Percentiles rank a stretch among this genome's conserved stretches.
These are phyloP conservation scores for Nannochloropsis granulata DNA, from an alignment of 108 stramenopile species.

Conservation along the genomic window DNA sequence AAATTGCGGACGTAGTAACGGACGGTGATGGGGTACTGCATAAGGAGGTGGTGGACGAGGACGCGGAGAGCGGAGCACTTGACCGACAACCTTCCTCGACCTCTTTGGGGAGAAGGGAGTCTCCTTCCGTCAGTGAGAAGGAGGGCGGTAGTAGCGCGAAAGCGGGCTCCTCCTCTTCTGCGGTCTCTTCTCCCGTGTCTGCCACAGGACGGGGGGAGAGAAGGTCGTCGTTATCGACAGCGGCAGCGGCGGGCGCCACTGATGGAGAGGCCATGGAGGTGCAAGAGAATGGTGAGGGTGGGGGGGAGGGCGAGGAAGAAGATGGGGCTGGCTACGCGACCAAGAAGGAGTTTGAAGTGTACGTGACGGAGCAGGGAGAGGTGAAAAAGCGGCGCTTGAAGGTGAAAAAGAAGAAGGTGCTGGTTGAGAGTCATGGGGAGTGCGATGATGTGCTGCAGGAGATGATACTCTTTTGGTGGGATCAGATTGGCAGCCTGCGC, in stretches of 20 bases:
- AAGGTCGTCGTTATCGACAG: neutral
- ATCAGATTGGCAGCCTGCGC: neutral
- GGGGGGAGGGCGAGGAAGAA: neutral
- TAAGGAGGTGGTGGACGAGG: neutral
- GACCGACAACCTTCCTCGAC: neutral
- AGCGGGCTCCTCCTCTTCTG: neutral
- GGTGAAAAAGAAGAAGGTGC: constrained; percentile 6
- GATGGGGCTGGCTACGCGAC: neutral
- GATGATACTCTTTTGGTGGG: neutral
- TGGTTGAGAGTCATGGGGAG: constrained; percentile 9
- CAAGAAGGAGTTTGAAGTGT: constrained; percentile 6
- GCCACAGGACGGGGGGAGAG: no score
- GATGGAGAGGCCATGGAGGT: neutral
- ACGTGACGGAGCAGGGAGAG: neutral
- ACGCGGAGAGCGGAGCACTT: neutral
- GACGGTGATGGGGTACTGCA: neutral
- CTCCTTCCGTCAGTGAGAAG: neutral
- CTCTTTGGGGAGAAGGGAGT: neutral
- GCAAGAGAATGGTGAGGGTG: neutral
- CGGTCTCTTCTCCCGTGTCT: no score
- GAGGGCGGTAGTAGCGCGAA: neutral
- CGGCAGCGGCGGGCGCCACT: neutral
- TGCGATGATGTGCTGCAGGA: constrained; percentile 1
- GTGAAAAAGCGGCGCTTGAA: constrained; percentile 4
- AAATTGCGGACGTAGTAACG: neutral